phyloP scores from a whole-genome alignment of 2,329 filamentous ascomycete genomes.

The Chalaropsis ovoidea region DNA sequence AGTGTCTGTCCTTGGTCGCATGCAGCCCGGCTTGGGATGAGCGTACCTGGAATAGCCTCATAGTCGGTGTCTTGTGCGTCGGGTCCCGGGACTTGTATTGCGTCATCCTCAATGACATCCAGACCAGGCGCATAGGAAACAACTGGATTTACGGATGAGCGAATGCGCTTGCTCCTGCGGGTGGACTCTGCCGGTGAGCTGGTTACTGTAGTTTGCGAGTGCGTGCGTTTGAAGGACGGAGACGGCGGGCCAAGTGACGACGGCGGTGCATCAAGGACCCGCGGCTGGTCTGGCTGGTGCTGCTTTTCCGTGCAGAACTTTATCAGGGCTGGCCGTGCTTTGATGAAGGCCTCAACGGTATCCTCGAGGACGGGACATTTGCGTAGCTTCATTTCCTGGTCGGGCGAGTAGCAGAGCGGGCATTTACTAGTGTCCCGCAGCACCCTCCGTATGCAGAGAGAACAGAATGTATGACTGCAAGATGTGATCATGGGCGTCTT shows the following conservation, averaged over 20 bases:
- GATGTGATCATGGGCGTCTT: slow-evolving; percentile 88
- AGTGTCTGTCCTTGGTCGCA: slow-evolving; percentile 22
- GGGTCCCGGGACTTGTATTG: not conserved
- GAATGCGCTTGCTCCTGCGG: slow-evolving; percentile 40
- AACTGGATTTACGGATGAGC: slow-evolving; percentile 36
- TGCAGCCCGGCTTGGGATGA: slow-evolving; percentile 15
- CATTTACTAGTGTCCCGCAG: slow-evolving; percentile 77
- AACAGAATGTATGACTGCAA: slow-evolving; percentile 94
- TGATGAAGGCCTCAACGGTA: slow-evolving; percentile 66
- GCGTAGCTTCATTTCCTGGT: slow-evolving; percentile 76
- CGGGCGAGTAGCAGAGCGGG: slow-evolving; percentile 65
- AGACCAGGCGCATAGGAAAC: not conserved
- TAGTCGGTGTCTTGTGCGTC: slow-evolving; percentile 29
- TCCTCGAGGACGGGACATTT: slow-evolving; percentile 81
- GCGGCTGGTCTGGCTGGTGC: slow-evolving; percentile 39
- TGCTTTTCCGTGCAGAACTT: slow-evolving; percentile 45
- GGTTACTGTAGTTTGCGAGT: slow-evolving; percentile 31
- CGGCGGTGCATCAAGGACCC: slow-evolving; percentile 36
- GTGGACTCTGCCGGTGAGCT: slow-evolving; percentile 29
- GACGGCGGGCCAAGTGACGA: slow-evolving; percentile 51
- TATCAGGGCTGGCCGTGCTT: slow-evolving; percentile 52
- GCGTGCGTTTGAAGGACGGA: slow-evolving; percentile 56
- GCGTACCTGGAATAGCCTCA: slow-evolving; percentile 31
- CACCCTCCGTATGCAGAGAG: slow-evolving; percentile 81
- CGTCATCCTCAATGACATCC: not conserved